Evolutionary conservation across 2,329 filamentous ascomycete genomes (phyloP), one percentile per base, ranked within the genome.

Genomic region (Sarocladium brachiariae): DNA sequence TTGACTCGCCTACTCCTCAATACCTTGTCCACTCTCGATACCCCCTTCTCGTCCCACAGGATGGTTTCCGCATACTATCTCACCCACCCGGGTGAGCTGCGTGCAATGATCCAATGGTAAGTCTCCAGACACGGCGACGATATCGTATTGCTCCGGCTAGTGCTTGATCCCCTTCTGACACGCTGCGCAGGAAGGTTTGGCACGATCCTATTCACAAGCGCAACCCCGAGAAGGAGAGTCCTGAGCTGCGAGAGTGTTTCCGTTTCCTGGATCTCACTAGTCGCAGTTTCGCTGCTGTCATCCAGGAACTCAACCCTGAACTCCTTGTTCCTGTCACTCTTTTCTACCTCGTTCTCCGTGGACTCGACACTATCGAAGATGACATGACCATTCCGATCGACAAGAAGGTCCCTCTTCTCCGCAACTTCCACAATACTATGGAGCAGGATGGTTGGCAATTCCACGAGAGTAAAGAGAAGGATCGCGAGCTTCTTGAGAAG

Each of bases 341-440:
- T 9, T 99, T 99, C 77, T 99, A 99, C 73, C 81, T 99, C 24
- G 81, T 89, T 50, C 78, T 99, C 50, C 88, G 93, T 54, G 93
- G 89, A 43, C 80, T 99, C 48, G 93, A 99, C 69, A 99, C 93
- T n/a, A 88, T 99, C 54, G 93, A 99, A 71, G 93, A 99, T 75
- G 93, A 99, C 69, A 97, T 96, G 83, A 95, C 90, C 4, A 85
- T 99, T 54, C 75, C 86, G 2, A 72, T 92, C 34, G 77, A 80
- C 56, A 84, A 79, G 63, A 99, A 99, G 73, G 87, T 95, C 63
- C 89, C 90, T 2, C 70, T 96, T 51, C 75, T 99, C 54, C 83
- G 92, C 55, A 76, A 86, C 43, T 99, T 99, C 68, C 75, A 95
- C 64, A 72, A 86, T 51, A 77, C 85, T 57, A 77, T 97, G 62